Conservation (phyloP, 2,329 filamentous ascomycete species). For the Penicillium nordicum region DNA sequence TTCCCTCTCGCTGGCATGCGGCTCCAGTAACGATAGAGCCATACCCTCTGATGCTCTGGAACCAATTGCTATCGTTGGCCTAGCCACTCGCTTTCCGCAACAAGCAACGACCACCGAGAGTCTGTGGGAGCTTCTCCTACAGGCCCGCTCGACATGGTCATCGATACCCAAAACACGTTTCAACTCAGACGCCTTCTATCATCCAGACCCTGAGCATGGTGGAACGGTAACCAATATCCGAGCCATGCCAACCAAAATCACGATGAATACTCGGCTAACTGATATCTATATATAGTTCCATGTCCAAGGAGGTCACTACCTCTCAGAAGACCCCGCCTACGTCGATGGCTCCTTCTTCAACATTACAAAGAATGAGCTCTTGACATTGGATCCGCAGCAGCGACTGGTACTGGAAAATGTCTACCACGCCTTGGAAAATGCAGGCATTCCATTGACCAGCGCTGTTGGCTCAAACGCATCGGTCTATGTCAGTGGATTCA, state of each 20-base stretch:
- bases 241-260: neutral
- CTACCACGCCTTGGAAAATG: conserved; percentile 34
- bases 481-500: conserved; percentile 27
- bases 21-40: neutral
- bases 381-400: conserved; percentile 34
- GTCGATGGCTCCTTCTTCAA: conserved; percentile 36
- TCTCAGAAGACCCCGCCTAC: conserved; percentile 25
- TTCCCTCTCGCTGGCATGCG: conserved; percentile 4
- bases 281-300: conserved; percentile 13
- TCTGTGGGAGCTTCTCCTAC: conserved; percentile 35
- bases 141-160: conserved; percentile 30
- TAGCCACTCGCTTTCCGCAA: conserved; percentile 31
- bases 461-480: conserved; percentile 26
- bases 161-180: conserved; percentile 37
- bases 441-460: conserved; percentile 24
- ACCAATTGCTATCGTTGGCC: conserved; percentile 38
- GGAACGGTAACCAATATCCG: conserved; percentile 26
- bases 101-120: conserved; percentile 31
- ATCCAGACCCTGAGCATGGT: conserved; percentile 37
- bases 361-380: conserved; percentile 27
- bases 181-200: conserved; percentile 36
- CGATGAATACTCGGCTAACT: neutral
- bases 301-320: conserved; percentile 27
- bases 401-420: conserved; percentile 34
- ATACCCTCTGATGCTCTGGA: conserved; percentile 14